Percentiles rank a stretch among this genome's conserved stretches.
These are phyloP conservation scores for Staphylotrichum longicolle DNA, from an alignment of 495 filamentous ascomycete species.

Conservation along the genomic window DNA sequence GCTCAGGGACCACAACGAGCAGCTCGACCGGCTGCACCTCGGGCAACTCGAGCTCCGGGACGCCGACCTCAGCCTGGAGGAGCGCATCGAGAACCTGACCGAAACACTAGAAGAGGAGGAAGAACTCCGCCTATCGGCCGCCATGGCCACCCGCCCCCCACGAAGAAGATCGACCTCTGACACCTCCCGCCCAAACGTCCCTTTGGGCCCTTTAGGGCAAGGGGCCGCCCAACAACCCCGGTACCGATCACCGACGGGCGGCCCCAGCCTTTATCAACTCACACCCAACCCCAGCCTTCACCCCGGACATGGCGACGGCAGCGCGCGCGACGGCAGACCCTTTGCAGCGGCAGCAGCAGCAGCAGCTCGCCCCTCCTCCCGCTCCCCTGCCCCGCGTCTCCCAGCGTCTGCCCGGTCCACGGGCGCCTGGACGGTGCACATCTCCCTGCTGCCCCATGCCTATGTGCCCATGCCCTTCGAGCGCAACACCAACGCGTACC, in stretches of 20 bases:
- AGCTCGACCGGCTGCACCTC: slow-evolving; percentile 43
- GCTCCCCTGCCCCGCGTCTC: slow-evolving; percentile 16
- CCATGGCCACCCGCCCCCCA: slow-evolving; percentile 18
- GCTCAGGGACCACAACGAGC: slow-evolving; percentile 40
- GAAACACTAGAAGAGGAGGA: slow-evolving; percentile 40
- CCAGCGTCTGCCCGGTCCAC: slow-evolving; percentile 19
- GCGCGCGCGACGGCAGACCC: slow-evolving; percentile 22
- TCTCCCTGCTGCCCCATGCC: slow-evolving; percentile 52
- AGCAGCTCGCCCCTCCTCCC: not conserved
- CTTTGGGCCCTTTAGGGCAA: slow-evolving; percentile 35
- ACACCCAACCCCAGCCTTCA: not conserved
- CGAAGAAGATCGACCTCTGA: slow-evolving; percentile 38
- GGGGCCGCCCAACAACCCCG: slow-evolving; percentile 26
- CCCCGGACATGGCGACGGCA: slow-evolving; percentile 23
- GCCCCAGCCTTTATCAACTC: slow-evolving; percentile 12
- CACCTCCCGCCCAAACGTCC: slow-evolving; percentile 31
- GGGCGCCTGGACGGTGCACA: slow-evolving; percentile 54
- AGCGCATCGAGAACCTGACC: slow-evolving; percentile 49
- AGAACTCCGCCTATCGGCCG: slow-evolving; percentile 18
- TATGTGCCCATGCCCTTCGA: slow-evolving; percentile 56
- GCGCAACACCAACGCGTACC: slow-evolving; percentile 57
- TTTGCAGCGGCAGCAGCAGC: not conserved
- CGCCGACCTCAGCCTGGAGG: slow-evolving; percentile 51
- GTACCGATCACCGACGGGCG: slow-evolving; percentile 25
- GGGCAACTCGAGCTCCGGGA: slow-evolving; percentile 50